Percentiles rank a stretch among this genome's conserved stretches.
phyloP scores from a whole-genome alignment of 164 flowering plant species.

The Cinnamomum micranthum region DNA sequence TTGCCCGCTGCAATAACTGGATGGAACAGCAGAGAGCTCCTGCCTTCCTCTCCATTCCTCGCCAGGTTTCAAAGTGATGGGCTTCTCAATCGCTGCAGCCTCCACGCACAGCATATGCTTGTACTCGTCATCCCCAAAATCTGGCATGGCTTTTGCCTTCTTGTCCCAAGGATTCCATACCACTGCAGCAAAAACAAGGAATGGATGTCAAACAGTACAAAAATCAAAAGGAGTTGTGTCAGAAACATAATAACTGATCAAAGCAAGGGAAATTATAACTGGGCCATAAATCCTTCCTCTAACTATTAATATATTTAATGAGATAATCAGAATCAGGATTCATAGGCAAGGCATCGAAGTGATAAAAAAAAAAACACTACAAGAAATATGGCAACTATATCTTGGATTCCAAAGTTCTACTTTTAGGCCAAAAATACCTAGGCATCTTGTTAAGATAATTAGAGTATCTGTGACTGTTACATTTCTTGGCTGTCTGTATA shows the following conservation, averaged over 20 bases:
- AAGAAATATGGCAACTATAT: not conserved
- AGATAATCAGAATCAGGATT: not conserved
- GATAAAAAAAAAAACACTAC: not conserved
- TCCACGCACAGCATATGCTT: constrained; percentile 81
- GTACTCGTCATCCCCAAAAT: constrained; percentile 82
- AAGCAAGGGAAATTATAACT: too few relatives aligned
- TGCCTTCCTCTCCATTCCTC: constrained; percentile 85
- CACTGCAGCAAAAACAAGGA: constrained; percentile 30
- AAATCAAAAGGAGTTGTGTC: not conserved
- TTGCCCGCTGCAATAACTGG: constrained; percentile 78
- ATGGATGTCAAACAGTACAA: not conserved
- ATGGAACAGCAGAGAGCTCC: constrained; percentile 74
- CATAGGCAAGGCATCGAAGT: not conserved
- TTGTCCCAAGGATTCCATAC: constrained; percentile 92
- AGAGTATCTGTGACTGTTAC: not conserved
- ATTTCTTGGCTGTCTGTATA: not conserved
- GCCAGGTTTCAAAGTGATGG: constrained; percentile 74
- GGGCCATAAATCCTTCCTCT: not conserved
- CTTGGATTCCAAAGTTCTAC: not conserved
- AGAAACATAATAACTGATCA: not conserved
- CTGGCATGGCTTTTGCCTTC: constrained; percentile 70
- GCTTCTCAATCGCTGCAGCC: constrained; percentile 69
- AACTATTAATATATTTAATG: not conserved
- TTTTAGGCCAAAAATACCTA: not conserved
- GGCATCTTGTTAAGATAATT: not conserved